These are phyloP conservation scores for Fallopia convolvulus DNA, from an alignment of 148 eudicot species.

Conservation along the genomic window DNA sequence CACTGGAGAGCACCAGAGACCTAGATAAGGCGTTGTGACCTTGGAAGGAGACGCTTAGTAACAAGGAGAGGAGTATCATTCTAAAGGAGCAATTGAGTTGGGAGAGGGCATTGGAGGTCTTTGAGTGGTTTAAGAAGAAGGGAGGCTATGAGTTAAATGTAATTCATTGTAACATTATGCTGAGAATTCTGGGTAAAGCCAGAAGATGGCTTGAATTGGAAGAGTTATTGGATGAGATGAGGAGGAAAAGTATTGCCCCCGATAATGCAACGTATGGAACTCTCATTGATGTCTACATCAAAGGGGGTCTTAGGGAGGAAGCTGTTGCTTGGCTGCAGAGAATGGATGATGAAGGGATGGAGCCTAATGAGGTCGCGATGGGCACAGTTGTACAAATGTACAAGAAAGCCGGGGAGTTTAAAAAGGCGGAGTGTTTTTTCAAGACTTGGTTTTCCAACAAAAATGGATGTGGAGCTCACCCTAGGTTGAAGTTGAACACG, in stretches of 20 bases:
- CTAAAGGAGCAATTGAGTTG: constrained; percentile 82
- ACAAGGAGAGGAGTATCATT: constrained; percentile 81
- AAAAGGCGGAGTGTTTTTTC: constrained; percentile 53
- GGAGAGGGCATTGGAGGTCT: constrained; percentile 75
- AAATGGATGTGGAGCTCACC: no score
- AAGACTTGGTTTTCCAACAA: no score
- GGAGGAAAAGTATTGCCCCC: no score
- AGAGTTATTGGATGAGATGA: no score
- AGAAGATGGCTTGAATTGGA: no score
- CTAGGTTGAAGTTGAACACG: no score
- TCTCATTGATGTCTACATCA: no score
- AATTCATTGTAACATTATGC: constrained; percentile 82
- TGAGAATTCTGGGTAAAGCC: no score
- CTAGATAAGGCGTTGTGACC: constrained; percentile 75
- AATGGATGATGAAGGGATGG: constrained; percentile 68
- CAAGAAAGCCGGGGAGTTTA: constrained; percentile 73
- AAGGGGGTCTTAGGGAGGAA: constrained; percentile 24
- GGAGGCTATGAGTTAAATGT: constrained; percentile 89
- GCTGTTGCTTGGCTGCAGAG: constrained; percentile 65
- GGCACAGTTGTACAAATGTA: constrained; percentile 68
- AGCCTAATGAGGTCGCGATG: constrained; percentile 89
- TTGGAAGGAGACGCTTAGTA: constrained; percentile 65
- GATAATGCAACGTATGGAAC: no score
- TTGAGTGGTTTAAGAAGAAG: constrained; percentile 80
- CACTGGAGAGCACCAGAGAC: neutral